These are phyloP conservation scores for Candida tetrigidarum DNA, from an alignment of 1,139 yeast genomes.

Conservation along the genomic window DNA sequence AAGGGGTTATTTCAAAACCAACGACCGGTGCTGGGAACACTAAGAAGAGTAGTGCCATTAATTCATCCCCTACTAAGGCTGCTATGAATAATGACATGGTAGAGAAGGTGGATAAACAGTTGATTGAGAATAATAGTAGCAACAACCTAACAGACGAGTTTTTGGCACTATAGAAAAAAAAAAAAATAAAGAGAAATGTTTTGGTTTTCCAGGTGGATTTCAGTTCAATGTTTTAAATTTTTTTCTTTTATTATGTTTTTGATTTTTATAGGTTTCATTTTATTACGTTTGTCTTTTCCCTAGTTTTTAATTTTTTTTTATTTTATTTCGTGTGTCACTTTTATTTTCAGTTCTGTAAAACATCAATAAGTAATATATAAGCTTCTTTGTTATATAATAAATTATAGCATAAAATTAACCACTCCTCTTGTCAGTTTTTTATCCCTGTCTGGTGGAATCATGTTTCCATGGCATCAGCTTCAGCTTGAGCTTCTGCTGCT, in stretches of 20 bases:
- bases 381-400: not conserved
- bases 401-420: not conserved
- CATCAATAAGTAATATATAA: conserved; percentile 1
- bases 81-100: not conserved
- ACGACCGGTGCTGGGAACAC: not conserved
- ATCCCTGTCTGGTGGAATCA: no score
- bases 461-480: conserved; percentile 3
- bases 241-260: not conserved
- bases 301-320: no score
- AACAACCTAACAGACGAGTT: conserved; percentile 1
- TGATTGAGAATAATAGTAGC: not conserved
- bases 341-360: conserved; percentile 4
- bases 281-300: not conserved
- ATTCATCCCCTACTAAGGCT: conserved; percentile 4
- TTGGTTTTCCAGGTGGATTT: not conserved
- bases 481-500: conserved; percentile 1
- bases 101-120: conserved; percentile 6
- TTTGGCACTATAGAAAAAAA: not conserved
- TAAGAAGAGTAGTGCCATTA: not conserved
- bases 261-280: not conserved
- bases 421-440: no score
- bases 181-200: no score
- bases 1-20: conserved; percentile 34
- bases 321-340: not conserved
- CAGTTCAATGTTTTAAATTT: not conserved